phyloP scores from a whole-genome alignment of 495 filamentous ascomycete species.

The Zalerion maritima region DNA sequence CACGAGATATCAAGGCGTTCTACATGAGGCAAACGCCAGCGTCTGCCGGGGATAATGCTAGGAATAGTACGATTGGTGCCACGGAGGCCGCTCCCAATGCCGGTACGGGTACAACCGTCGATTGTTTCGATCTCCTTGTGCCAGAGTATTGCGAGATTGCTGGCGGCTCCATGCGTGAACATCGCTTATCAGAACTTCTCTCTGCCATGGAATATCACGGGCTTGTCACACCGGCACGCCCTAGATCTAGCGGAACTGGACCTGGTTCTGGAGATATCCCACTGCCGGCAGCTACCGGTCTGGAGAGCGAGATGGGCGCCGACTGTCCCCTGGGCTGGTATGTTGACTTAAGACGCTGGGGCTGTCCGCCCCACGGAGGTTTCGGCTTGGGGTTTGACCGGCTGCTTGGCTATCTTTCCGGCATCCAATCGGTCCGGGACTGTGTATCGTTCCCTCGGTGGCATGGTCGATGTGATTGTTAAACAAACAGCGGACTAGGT shows the following conservation, averaged over 20 bases:
- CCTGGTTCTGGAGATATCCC: slow-evolving; percentile 3
- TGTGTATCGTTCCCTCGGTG: slow-evolving; percentile 81
- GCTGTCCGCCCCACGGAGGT: slow-evolving; percentile 87
- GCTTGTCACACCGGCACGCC: slow-evolving; percentile 23
- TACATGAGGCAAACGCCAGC: slow-evolving; percentile 65
- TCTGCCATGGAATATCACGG: slow-evolving; percentile 57
- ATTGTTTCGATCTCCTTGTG: slow-evolving; percentile 90
- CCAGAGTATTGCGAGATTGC: slow-evolving; percentile 81
- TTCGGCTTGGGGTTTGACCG: slow-evolving; percentile 93
- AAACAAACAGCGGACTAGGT: slow-evolving; percentile 11
- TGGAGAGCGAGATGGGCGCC: slow-evolving; percentile 7
- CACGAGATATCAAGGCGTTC: slow-evolving; percentile 75
- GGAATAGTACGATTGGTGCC: neutral
- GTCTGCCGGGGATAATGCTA: slow-evolving; percentile 1
- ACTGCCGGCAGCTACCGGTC: slow-evolving; percentile 1
- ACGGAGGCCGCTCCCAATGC: slow-evolving; percentile 2
- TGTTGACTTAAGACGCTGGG: slow-evolving; percentile 84
- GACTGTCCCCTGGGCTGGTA: slow-evolving; percentile 63
- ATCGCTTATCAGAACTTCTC: slow-evolving; percentile 56
- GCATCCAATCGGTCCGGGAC: slow-evolving; percentile 73
- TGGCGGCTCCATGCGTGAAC: slow-evolving; percentile 87
- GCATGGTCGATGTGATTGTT: slow-evolving; percentile 86
- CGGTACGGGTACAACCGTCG: slow-evolving; percentile 43
- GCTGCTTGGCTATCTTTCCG: slow-evolving; percentile 71
- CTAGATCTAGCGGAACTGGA: slow-evolving; percentile 6